These are phyloP conservation scores for Vigna reflexopilosa DNA, from an alignment of 306 rosid genomes.

Conservation along the genomic window DNA sequence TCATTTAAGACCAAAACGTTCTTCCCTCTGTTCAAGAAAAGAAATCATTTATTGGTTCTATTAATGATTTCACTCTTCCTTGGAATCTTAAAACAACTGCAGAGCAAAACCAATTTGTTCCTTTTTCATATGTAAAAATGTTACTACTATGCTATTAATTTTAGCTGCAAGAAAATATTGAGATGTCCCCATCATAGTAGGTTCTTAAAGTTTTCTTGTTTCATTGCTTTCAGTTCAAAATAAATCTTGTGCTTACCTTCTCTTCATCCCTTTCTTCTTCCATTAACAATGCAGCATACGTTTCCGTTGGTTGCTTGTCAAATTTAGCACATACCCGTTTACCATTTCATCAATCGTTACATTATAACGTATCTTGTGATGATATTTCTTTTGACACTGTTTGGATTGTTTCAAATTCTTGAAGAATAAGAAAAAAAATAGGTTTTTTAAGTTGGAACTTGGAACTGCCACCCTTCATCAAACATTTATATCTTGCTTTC, in stretches of 20 bases:
- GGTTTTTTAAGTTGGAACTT: conserved; percentile 28
- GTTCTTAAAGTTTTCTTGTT: not conserved
- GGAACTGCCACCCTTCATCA: not conserved
- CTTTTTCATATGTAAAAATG: too few relatives aligned
- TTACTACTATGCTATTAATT: not conserved
- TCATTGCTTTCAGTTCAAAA: not conserved
- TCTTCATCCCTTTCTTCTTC: conserved; percentile 57
- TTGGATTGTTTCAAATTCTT: conserved; percentile 4
- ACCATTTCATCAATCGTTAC: not conserved
- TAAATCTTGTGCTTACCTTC: conserved; percentile 56
- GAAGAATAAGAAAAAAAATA: not conserved
- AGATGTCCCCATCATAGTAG: not conserved
- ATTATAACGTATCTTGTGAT: not conserved
- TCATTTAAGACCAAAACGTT: conserved; percentile 16
- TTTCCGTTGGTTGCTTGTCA: not conserved
- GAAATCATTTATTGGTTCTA: not conserved
- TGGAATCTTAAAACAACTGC: not conserved
- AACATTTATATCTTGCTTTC: too few relatives aligned
- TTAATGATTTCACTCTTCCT: not conserved
- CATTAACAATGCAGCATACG: not conserved
- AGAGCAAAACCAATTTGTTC: not conserved
- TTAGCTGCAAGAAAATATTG: not conserved
- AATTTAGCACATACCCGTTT: not conserved
- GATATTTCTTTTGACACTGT: not conserved
- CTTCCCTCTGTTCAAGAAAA: not conserved